These are phyloP conservation scores for Claviceps fusiformis DNA, from an alignment of 2,329 filamentous ascomycete genomes.

Conservation along the genomic window DNA sequence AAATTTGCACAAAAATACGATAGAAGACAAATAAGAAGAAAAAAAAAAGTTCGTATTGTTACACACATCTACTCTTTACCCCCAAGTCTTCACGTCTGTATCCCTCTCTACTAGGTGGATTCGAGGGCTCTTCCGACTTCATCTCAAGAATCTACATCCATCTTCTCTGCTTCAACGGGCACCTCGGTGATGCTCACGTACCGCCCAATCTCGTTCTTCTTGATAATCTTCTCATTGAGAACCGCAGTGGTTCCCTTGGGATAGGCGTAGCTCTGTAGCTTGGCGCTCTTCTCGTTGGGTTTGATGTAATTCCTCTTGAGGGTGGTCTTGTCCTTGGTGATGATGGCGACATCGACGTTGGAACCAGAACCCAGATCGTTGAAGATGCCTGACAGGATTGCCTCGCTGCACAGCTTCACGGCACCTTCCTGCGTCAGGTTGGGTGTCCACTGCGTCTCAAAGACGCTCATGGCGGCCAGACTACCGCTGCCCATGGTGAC, in stretches of 20 bases:
- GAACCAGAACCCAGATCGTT: constrained; percentile 95
- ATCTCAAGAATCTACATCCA: constrained; percentile 50
- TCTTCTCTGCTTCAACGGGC: constrained; percentile 53
- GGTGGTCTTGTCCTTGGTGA: constrained; percentile 89
- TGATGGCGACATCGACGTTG: constrained; percentile 94
- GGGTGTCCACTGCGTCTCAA: constrained; percentile 90
- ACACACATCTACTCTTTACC: background rate
- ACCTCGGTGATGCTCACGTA: constrained; percentile 88
- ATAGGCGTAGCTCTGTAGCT: constrained; percentile 90
- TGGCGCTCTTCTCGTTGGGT: constrained; percentile 81
- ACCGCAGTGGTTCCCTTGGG: constrained; percentile 84
- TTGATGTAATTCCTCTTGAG: constrained; percentile 85
- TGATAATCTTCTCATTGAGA: constrained; percentile 91
- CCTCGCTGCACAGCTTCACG: constrained; percentile 69
- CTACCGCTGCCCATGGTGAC: constrained; percentile 98
- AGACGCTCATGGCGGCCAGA: constrained; percentile 92
- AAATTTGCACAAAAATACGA: too few species aligned
- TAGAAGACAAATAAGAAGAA: too few species aligned
- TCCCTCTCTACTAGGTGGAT: background rate
- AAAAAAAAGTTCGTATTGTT: background rate
- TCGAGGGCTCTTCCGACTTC: too few species aligned
- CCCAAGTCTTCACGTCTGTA: background rate
- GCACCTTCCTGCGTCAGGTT: constrained; percentile 65
- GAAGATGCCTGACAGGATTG: constrained; percentile 93
- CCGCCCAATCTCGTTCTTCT: constrained; percentile 82